Conservation (phyloP, 768 basidiomycete species). For the Pleurotus tuber-regium region DNA sequence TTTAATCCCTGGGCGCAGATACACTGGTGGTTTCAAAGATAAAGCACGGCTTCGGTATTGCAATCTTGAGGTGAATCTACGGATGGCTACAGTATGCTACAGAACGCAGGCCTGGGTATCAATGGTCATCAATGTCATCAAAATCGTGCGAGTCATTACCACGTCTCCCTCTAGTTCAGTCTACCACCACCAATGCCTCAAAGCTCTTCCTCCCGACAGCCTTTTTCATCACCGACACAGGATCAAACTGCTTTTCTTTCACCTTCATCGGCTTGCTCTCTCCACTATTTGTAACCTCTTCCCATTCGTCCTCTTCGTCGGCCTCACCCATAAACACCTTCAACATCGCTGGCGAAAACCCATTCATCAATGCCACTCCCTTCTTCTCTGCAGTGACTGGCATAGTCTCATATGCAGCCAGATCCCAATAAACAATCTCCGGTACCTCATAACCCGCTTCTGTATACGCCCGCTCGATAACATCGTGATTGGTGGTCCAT, state of each 20-base stretch:
- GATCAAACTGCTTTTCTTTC: conserved; percentile 34
- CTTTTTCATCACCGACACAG: conserved; percentile 45
- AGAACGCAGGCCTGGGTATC: too few species aligned
- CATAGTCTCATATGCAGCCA: conserved; percentile 33
- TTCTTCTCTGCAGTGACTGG: conserved; percentile 51
- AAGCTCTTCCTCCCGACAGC: conserved; percentile 46
- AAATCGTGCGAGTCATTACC: too few species aligned
- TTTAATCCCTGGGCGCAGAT: too few species aligned
- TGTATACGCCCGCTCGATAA: conserved; percentile 50
- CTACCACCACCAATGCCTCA: background rate
- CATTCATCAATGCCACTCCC: conserved; percentile 70
- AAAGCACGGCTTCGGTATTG: too few species aligned
- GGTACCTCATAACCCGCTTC: conserved; percentile 70
- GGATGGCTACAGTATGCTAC: too few species aligned
- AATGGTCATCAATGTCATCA: too few species aligned
- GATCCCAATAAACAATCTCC: conserved; percentile 73
- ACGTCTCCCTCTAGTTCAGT: too few species aligned
- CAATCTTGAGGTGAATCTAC: too few species aligned
- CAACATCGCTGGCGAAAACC: conserved; percentile 68
- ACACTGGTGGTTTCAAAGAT: too few species aligned
- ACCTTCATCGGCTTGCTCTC: conserved; percentile 22
- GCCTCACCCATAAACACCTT: conserved; percentile 68
- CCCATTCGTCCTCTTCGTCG: conserved; percentile 30
- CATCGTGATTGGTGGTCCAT: conserved; percentile 66
- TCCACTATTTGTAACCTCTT: conserved; percentile 34